Conservation (phyloP, 306 rosid genomes). For the Trifolium pratense region DNA sequence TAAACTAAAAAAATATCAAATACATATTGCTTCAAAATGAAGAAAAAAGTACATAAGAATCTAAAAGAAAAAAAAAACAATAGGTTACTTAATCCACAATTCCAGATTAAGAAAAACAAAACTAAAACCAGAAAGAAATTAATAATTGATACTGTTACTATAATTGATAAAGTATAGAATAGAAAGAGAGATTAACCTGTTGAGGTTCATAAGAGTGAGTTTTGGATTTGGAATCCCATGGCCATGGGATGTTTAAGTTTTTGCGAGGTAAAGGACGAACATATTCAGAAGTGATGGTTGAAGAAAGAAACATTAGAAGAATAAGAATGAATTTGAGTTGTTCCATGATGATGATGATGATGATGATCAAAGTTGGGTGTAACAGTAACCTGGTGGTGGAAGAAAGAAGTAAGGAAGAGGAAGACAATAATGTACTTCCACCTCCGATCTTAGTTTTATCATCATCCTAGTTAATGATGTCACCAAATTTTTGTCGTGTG, state of each 20-base stretch:
- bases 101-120: neutral
- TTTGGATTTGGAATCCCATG: slow-evolving; percentile 45
- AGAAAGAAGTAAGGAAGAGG: neutral
- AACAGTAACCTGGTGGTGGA: slow-evolving; percentile 2
- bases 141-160: neutral
- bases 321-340: slow-evolving; percentile 37
- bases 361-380: neutral
- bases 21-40: no score
- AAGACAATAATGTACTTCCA: slow-evolving; percentile 36
- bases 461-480: neutral
- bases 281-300: slow-evolving; percentile 55
- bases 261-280: slow-evolving; percentile 79
- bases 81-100: slow-evolving; percentile 18
- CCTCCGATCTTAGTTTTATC: slow-evolving; percentile 1
- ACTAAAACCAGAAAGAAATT: neutral
- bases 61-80: neutral
- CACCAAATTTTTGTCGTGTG: neutral
- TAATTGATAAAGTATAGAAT: neutral
- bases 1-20: no score
- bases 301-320: slow-evolving; percentile 13
- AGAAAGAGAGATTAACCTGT: slow-evolving; percentile 56
- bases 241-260: slow-evolving; percentile 58
- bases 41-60: no score
- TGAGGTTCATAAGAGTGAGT: slow-evolving; percentile 62
- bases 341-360: slow-evolving; percentile 47